phyloP scores from a whole-genome alignment of 2,329 filamentous ascomycete species.

The Apiospora kogelbergensis region DNA sequence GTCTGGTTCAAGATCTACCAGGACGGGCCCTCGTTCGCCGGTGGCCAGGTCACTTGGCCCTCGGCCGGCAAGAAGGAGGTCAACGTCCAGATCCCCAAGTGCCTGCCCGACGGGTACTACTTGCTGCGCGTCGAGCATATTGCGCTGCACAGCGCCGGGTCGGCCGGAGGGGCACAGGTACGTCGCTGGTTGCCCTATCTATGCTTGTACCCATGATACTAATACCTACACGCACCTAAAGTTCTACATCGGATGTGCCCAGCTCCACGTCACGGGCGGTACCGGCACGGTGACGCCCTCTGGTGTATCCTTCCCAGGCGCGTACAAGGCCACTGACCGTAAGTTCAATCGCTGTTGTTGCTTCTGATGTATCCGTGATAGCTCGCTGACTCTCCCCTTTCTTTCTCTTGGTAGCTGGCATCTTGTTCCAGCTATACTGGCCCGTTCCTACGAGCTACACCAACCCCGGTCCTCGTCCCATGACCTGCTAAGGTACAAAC shows the following conservation, averaged over 20 bases:
- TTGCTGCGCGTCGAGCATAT: constrained; percentile 51
- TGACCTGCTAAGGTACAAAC: neutral
- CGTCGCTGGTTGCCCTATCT: neutral
- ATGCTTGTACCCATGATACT: neutral
- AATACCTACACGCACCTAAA: neutral
- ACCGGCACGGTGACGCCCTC: constrained; percentile 30
- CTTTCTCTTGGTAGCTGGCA: constrained; percentile 16
- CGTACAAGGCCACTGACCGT: constrained; percentile 32
- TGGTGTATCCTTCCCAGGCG: constrained; percentile 32
- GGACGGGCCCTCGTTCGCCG: constrained; percentile 38
- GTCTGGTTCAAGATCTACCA: constrained; percentile 47
- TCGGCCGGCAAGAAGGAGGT: constrained; percentile 38
- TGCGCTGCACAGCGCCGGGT: constrained; percentile 43
- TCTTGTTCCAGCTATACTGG: constrained; percentile 33
- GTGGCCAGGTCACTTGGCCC: constrained; percentile 37
- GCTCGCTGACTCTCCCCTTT: neutral
- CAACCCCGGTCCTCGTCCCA: constrained; percentile 20
- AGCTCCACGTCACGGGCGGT: constrained; percentile 33
- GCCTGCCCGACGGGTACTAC: constrained; percentile 47
- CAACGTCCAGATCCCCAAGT: constrained; percentile 41
- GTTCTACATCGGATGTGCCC: constrained; percentile 27
- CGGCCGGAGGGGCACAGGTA: constrained; percentile 41
- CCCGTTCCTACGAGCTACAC: constrained; percentile 28
- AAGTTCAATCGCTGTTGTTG: neutral
- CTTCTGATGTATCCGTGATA: neutral